Evolutionary conservation across 192 early-diverging fungal genomes (phyloP), one percentile per base, ranked within the genome.

Genomic region (Gryganskiella cystojenkinii): DNA sequence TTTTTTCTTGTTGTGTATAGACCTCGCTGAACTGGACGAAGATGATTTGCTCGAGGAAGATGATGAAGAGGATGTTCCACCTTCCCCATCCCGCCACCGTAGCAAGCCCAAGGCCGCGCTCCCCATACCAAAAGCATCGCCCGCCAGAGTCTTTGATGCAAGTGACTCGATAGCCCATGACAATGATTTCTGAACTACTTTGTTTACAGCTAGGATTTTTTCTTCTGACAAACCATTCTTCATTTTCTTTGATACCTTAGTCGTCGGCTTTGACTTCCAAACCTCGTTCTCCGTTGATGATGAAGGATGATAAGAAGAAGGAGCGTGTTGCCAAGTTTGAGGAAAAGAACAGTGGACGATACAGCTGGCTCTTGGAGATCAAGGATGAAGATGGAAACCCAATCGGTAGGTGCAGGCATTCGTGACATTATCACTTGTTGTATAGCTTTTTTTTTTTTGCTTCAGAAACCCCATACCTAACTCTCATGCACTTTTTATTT

Each of bases 301-400:
- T 78, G 17, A 78, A 78, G 61, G 74, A 78, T 13, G 78, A 80
- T 28, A 70, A 71, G 47, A 80, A 71, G 50, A 80, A 78, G 68
- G 86, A 86, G 37, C 86, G 92, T 1, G 83, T 73, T 1, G 79
- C 85, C 4, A 87, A 91, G 56, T 95, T 96, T 81, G 94, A 96
- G 52, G 90, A 96, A 56, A 88, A 89, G 64, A 96, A 96, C 66
- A 90, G 90, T 6, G 88, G 88, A 51, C 86, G 96, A 22, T 99
- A 97, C 64, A 63, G 80, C 13, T 99, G 95, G 95, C 87, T 99
- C 10, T 83, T 88, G 60, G 85, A 97, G 47, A 71, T 92, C 46
- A 87, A 87, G n/a, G 97, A 98, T 67, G 91, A 84, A 1, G 78
- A 98, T 50, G 86, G 85, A 54, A 86, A 91, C 49, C 85, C 80